Conservation (phyloP, 345 rosid genomes). For the Euphorbia tirucalli region DNA sequence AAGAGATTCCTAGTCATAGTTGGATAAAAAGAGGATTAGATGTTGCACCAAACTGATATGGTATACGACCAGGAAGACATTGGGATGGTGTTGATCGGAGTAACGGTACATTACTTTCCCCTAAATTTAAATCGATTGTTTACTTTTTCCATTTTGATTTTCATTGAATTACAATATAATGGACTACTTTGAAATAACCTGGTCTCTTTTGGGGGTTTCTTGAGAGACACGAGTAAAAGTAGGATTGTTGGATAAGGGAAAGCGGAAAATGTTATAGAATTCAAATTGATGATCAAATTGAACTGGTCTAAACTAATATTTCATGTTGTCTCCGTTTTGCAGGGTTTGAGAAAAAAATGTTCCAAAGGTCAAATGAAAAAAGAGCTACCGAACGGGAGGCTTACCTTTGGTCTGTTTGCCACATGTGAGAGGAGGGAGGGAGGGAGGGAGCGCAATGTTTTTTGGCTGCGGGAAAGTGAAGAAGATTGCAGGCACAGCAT, state of each 20-base stretch:
- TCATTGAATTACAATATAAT: not conserved
- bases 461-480: too few relatives aligned
- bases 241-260: too few relatives aligned
- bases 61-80: slow-evolving; percentile 90
- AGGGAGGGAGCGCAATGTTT: too few relatives aligned
- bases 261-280: not conserved
- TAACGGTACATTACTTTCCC: slow-evolving; percentile 47
- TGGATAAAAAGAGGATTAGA: slow-evolving; percentile 80
- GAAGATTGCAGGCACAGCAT: too few relatives aligned
- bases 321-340: slow-evolving; percentile 16
- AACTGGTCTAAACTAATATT: too few relatives aligned
- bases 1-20: slow-evolving; percentile 73
- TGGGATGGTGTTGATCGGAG: slow-evolving; percentile 99
- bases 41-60: slow-evolving; percentile 79
- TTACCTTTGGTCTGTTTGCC: slow-evolving; percentile 88
- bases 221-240: not conserved
- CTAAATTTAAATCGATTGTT: not conserved
- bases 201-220: not conserved
- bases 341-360: slow-evolving; percentile 78
- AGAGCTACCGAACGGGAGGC: slow-evolving; percentile 87
- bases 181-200: too few relatives aligned
- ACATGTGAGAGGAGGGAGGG: slow-evolving; percentile 54
- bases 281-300: too few relatives aligned
- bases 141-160: not conserved
- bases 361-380: slow-evolving; percentile 64